Evolutionary conservation across 2,329 filamentous ascomycete genomes (phyloP), one percentile per base, ranked within the genome.

Genomic region (Paecilomyces formosus): DNA sequence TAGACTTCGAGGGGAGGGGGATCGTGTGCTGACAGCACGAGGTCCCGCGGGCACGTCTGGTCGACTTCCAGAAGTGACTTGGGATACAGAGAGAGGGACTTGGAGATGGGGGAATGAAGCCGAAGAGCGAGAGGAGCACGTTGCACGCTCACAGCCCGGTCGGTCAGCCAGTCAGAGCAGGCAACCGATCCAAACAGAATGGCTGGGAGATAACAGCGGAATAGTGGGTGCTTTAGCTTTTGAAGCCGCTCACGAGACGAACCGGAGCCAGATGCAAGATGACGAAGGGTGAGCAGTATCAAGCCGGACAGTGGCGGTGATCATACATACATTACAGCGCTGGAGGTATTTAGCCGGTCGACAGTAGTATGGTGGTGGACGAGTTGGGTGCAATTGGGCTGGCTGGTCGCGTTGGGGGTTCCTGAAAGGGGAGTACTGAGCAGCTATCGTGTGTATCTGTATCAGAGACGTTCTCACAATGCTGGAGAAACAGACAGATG

Each of bases 231-330:
- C 21, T 55, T 45, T 26, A 49, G 52, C 55, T 18, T 52, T 55
- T 24, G 50, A 52, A 52, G 22, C 53, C 53, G 60, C 59, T 65
- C 65, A 66, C 62, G 61, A 62, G 65, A 63, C 63, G 61, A 57
- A 45, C 18, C 30, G 51, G 55, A 53, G 61, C 58, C 61, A 59
- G 50, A 63, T 60, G 62, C 61, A 64, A 60, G 58, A 63, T 63
- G 62, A 66, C 63, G 59, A 56, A 56, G 55, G 15, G n/a, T 45
- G 39, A 12, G 11, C 15, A 45, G 15, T 45, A 45, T 45, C 39
- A 53, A 52, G 50, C 24, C 50, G 26, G 28, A 22, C 21, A 24
- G 22, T 24, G 50, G 21, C 21, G 22, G 15, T 26, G 50, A 52
- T 52, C 22, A 28, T 7, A 28, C 22, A 28, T 7, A 28, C 50